A percentile compares a stretch with the other conserved stretches of the same genome.
Evolutionary conservation across 352 stramenopile genomes (phyloP).

Genomic region (Phytophthora litchii): DNA sequence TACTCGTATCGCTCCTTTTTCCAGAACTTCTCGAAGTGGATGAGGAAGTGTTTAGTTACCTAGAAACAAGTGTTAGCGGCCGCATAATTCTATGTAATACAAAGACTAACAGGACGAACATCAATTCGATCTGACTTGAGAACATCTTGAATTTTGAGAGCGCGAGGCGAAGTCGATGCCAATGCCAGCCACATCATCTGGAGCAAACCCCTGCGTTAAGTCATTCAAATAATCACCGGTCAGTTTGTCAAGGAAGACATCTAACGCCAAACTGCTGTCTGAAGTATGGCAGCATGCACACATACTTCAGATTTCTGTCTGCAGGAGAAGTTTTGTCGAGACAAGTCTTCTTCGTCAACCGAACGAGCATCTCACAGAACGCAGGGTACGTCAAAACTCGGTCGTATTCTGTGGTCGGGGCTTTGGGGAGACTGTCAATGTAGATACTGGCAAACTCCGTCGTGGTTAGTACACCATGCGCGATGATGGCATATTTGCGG

Average conservation of each 20-base stretch:
- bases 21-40: conserved; percentile 86
- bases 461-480: conserved; percentile 73
- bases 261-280: background rate
- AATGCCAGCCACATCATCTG: conserved; percentile 86
- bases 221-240: conserved; percentile 1
- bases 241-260: background rate
- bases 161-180: conserved; percentile 51
- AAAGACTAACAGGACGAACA: conserved; percentile 22
- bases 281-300: background rate
- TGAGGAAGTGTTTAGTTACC: conserved; percentile 66
- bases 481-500: conserved; percentile 79
- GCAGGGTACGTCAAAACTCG: conserved; percentile 64
- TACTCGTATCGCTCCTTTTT: conserved; percentile 75
- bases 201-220: conserved; percentile 55
- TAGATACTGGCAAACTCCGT: conserved; percentile 80
- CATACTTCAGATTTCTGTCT: conserved; percentile 69
- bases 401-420: conserved; percentile 54
- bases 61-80: conserved; percentile 20
- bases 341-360: conserved; percentile 56
- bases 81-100: background rate
- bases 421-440: conserved; percentile 74
- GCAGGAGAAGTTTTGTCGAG: conserved; percentile 35
- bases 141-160: conserved; percentile 69
- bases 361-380: conserved; percentile 75
- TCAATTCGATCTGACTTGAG: conserved; percentile 75